Evolutionary conservation across 352 stramenopile species (phyloP).

Genomic region (Phytophthora capsici): DNA sequence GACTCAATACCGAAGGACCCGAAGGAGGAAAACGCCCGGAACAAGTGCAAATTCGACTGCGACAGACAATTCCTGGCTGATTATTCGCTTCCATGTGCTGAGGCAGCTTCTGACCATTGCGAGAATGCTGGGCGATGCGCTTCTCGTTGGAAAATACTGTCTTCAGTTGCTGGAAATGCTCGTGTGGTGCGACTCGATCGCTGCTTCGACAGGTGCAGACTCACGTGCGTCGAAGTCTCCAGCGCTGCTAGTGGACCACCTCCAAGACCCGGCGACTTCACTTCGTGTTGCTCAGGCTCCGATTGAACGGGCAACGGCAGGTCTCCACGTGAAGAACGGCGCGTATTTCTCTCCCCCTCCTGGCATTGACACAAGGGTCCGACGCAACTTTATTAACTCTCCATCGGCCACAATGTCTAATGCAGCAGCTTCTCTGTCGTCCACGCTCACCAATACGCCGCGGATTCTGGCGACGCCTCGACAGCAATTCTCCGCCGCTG

Average conservation of each 20-base stretch:
- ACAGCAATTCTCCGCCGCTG: constrained; percentile 78
- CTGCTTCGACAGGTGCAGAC: constrained; percentile 8
- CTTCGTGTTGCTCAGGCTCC: constrained; percentile 30
- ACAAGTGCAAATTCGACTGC: background rate
- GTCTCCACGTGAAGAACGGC: constrained; percentile 59
- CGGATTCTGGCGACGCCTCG: constrained; percentile 71
- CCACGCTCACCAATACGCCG: constrained; percentile 76
- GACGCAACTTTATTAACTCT: constrained; percentile 71
- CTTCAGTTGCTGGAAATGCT: constrained; percentile 75
- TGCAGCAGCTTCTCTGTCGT: constrained; percentile 71
- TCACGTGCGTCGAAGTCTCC: constrained; percentile 1
- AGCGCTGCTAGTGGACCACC: constrained; percentile 39
- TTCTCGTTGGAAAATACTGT: constrained; percentile 61
- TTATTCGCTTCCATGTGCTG: constrained; percentile 79
- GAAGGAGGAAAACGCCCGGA: constrained; percentile 27
- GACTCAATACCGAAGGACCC: constrained; percentile 36
- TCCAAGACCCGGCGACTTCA: constrained; percentile 39
- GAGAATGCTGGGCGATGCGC: constrained; percentile 57
- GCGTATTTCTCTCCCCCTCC: constrained; percentile 71
- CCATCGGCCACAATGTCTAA: constrained; percentile 76
- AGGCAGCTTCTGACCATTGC: constrained; percentile 74
- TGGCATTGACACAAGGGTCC: constrained; percentile 69
- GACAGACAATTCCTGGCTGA: constrained; percentile 64
- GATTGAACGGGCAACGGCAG: constrained; percentile 27
- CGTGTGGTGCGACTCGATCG: constrained; percentile 61